Percentiles rank a stretch among this genome's conserved stretches.
These are phyloP conservation scores for Penicillium maclennaniae DNA, from an alignment of 495 filamentous ascomycete genomes.

Conservation along the genomic window DNA sequence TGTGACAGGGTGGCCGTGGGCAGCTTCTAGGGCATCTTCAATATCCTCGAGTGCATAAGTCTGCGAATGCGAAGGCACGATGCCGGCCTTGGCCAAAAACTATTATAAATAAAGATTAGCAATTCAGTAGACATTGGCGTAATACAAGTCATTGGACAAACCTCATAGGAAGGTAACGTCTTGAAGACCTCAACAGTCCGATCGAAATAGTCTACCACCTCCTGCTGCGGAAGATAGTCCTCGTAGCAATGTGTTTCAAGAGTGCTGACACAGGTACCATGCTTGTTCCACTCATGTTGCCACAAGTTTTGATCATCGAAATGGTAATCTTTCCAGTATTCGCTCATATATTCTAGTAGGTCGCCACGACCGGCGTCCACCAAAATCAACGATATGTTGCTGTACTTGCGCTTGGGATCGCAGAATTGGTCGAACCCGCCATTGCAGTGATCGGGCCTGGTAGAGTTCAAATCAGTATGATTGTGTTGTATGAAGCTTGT, in stretches of 20 bases:
- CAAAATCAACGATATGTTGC: constrained; percentile 67
- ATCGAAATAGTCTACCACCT: constrained; percentile 59
- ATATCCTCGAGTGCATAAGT: constrained; percentile 62
- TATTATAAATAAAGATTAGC: constrained; percentile 11
- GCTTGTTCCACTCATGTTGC: constrained; percentile 87
- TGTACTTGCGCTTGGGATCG: constrained; percentile 61
- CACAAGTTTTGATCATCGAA: constrained; percentile 68
- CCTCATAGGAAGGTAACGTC: constrained; percentile 41
- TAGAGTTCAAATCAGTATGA: background rate
- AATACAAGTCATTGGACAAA: constrained; percentile 13
- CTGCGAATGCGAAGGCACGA: constrained; percentile 40
- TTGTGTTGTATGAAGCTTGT: background rate
- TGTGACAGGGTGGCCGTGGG: constrained; percentile 63
- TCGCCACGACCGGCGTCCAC: constrained; percentile 55
- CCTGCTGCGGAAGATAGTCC: constrained; percentile 57
- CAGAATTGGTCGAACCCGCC: constrained; percentile 75
- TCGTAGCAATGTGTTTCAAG: constrained; percentile 71
- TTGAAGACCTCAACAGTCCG: constrained; percentile 52
- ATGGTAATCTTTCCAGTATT: constrained; percentile 68
- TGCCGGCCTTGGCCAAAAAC: constrained; percentile 46
- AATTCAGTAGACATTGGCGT: background rate
- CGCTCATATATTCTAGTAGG: constrained; percentile 68
- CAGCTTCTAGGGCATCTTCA: constrained; percentile 55
- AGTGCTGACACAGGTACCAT: constrained; percentile 61
- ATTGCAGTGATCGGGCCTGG: constrained; percentile 79